Base-by-base conservation (phyloP, 2,329 filamentous ascomycete genomes). In the Paracamarosporium sp. region DNA sequence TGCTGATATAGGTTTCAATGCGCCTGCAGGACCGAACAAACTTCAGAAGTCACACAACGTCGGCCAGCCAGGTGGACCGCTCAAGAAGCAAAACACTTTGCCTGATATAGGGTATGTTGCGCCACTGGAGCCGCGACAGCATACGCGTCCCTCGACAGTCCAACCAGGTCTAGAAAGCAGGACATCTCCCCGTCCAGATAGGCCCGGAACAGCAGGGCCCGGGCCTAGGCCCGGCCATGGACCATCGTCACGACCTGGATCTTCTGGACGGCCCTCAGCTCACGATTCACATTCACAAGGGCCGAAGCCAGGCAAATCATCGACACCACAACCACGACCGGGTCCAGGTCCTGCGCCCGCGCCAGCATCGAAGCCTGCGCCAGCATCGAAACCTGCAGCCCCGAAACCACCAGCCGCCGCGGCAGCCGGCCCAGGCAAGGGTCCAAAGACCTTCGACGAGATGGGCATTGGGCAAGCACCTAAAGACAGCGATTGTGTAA, bases 371-470 rank as follows among this genome's bases (percentile, higher is more conserved):
- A 35, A 45, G 15, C 50, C 50, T 44, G 41, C 51, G 17, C 35
- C 50, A 25, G 31, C 46, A 25, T 36, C 54, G n/a, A 63, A 69
- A 46, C 64, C 68, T 17, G 53, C 64, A 50, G 57, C 59, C n/a
- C 65, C 69, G 71, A 74, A 54, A n/a, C 62, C 72, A n/a, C 15
- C 61, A 2, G 59, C 64, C 24, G 58, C 63, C 56, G 59, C 75
- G 44, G 81, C 35, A 12, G 24, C 36, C 25, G 24, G 25, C 11
- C 48, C 85, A 30, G 85, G 84, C 48, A 91, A 93, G 72, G 95
- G 94, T 11, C 94, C 95, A 1, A 92, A 95, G 68, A 98, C 95
- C 0, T 99, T 99, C 76, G 94, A 97, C 74, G 93, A 96, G 74
- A 99, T 99, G 95, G 95, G 95, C 36, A 94, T 99, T 67, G 92